A percentile compares a stretch with the other conserved stretches of the same genome.
These are phyloP conservation scores for Steccherinum ochraceum DNA, from an alignment of 768 basidiomycete genomes.

Conservation along the genomic window DNA sequence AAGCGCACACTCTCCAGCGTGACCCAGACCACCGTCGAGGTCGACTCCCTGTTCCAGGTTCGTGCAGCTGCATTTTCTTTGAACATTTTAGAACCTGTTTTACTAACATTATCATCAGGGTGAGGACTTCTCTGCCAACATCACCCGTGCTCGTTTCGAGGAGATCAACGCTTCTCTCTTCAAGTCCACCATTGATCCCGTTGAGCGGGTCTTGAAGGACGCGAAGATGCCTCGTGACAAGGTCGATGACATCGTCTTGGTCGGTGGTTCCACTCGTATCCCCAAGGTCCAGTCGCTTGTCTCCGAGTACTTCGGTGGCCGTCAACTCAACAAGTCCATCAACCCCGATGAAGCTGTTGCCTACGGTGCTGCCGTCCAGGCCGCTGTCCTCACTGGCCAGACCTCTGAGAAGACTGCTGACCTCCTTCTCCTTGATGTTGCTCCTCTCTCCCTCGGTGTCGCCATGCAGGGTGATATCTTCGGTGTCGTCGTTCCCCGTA, in stretches of 20 bases:
- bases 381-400: constrained; percentile 96
- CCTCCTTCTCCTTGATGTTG: constrained; percentile 96
- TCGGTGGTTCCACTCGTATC: constrained; percentile 99
- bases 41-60: constrained; percentile 96
- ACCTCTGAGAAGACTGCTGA: constrained; percentile 99
- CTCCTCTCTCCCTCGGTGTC: constrained; percentile 97
- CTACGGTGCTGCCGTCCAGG: constrained; percentile 99
- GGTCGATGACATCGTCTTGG: constrained; percentile 98
- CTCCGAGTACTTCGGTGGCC: constrained; percentile 97
- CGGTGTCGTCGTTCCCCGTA: constrained; percentile 98
- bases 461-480: constrained; percentile 99
- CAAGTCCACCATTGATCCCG: constrained; percentile 97
- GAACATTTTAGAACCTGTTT: constrained; percentile 6
- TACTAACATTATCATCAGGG: constrained; percentile 43
- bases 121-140: constrained; percentile 97
- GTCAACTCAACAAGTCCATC: constrained; percentile 99
- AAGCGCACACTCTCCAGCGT: constrained; percentile 98
- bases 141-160: constrained; percentile 99
- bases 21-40: constrained; percentile 97
- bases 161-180: constrained; percentile 95
- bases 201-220: constrained; percentile 98
- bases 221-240: constrained; percentile 96
- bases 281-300: constrained; percentile 98
- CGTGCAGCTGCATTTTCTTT: constrained; percentile 15
- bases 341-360: constrained; percentile 99